Evolutionary conservation across 345 rosid genomes (phyloP).

Genomic region (Cardamine chenopodiifolia): DNA sequence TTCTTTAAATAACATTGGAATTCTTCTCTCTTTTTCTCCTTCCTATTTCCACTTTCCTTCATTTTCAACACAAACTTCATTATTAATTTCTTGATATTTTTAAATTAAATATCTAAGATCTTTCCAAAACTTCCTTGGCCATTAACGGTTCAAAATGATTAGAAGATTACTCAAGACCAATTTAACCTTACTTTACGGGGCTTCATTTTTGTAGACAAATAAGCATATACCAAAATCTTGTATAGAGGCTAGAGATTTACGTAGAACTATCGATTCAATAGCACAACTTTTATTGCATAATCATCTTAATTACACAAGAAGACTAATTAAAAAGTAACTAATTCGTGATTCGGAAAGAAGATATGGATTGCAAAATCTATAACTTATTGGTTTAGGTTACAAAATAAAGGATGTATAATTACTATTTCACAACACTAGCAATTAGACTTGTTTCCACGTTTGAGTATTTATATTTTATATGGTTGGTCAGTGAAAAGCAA

Average conservation of each 20-base stretch:
- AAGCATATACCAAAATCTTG: not conserved
- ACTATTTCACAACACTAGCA: not conserved
- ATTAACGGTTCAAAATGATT: conserved; percentile 21
- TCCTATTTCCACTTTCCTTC: conserved; percentile 28
- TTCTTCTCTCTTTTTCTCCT: conserved; percentile 26
- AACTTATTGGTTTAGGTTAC: not conserved
- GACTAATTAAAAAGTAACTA: not conserved
- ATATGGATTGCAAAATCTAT: not conserved
- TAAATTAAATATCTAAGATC: conserved; percentile 24
- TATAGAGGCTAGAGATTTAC: not conserved
- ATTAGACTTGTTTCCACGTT: conserved; percentile 3
- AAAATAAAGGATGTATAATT: not conserved
- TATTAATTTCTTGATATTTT: not conserved
- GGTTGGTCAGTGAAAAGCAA: conserved; percentile 7
- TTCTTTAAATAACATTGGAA: conserved; percentile 39
- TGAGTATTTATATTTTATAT: not conserved
- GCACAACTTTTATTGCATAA: not conserved
- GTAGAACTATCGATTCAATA: not conserved
- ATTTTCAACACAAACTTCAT: conserved; percentile 25
- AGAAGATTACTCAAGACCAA: not conserved
- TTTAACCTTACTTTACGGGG: conserved; percentile 1
- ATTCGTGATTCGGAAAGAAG: not conserved
- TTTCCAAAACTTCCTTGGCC: conserved; percentile 33
- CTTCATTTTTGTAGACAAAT: not conserved
- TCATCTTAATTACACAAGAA: not conserved